phyloP scores from a whole-genome alignment of 202 grass and related monocot genomes.

The Sporobolus alterniflorus region DNA sequence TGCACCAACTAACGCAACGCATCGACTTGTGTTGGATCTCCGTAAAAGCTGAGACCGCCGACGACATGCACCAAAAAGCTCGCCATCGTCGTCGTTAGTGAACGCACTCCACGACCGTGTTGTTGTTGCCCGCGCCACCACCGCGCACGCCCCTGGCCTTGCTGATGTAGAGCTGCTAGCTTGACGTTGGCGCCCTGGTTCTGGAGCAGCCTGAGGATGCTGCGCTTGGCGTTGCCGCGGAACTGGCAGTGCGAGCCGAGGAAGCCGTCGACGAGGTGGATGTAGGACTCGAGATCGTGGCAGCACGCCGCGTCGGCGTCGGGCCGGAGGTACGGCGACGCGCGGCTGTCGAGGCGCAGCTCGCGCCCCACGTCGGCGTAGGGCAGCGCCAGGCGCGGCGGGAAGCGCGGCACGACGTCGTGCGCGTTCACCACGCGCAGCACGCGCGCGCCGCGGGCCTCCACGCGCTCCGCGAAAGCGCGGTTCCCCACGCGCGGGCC shows the following conservation, averaged over 20 bases:
- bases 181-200: conserved; percentile 79
- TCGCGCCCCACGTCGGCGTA: conserved; percentile 78
- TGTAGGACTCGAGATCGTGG: conserved; percentile 85
- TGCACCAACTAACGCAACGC: conserved; percentile 15
- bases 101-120: conserved; percentile 43
- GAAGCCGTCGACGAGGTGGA: conserved; percentile 91
- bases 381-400: background rate
- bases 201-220: conserved; percentile 60
- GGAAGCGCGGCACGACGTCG: conserved; percentile 86
- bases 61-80: background rate
- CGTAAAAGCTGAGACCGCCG: conserved; percentile 1
- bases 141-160: conserved; percentile 68
- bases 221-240: conserved; percentile 63
- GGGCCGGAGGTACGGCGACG: conserved; percentile 77
- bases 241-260: conserved; percentile 66
- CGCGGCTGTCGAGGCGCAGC: conserved; percentile 78
- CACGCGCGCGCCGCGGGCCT: conserved; percentile 56
- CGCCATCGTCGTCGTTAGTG: conserved; percentile 22
- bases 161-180: conserved; percentile 73
- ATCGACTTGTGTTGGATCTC: background rate
- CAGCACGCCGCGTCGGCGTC: conserved; percentile 77
- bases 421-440: conserved; percentile 83
- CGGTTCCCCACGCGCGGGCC: conserved; percentile 70
- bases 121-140: background rate
- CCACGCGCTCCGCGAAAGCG: conserved; percentile 64